A percentile compares a stretch with the other conserved stretches of the same genome.
Evolutionary conservation across 768 basidiomycete genomes (phyloP).

Genomic region (Gelatoporia subvermispora): DNA sequence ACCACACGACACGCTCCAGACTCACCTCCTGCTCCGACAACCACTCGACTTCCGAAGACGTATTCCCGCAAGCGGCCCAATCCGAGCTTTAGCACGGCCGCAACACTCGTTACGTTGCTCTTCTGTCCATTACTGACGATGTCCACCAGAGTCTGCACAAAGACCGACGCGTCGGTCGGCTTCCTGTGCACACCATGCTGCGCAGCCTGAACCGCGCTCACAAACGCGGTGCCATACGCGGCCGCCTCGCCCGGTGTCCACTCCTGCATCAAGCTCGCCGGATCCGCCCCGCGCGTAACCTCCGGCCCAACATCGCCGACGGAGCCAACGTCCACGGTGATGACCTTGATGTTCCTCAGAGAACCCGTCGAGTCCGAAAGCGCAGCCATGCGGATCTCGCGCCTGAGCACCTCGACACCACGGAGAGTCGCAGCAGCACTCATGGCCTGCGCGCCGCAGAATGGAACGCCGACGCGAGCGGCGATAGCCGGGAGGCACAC

Average conservation of each 20-base stretch:
- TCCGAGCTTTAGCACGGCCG: conserved; percentile 33
- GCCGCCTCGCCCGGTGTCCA: conserved; percentile 75
- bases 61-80: conserved; percentile 49
- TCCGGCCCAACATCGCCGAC: conserved; percentile 29
- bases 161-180: conserved; percentile 51
- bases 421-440: conserved; percentile 68
- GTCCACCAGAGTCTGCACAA: conserved; percentile 54
- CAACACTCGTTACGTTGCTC: conserved; percentile 37
- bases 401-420: conserved; percentile 66
- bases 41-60: conserved; percentile 63
- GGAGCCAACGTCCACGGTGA: conserved; percentile 70
- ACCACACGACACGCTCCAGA: conserved; percentile 1
- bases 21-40: conserved; percentile 78
- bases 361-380: conserved; percentile 49
- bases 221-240: conserved; percentile 69
- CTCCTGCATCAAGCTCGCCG: conserved; percentile 47
- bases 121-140: conserved; percentile 55
- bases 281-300: conserved; percentile 20
- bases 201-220: conserved; percentile 39
- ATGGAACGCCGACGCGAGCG: conserved; percentile 72
- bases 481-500: conserved; percentile 73
- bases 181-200: conserved; percentile 39
- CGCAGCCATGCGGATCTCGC: conserved; percentile 61
- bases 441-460: conserved; percentile 62
- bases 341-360: conserved; percentile 64